Evolutionary conservation across 345 rosid species (phyloP).

Genomic region (Hibiscus syriacus): DNA sequence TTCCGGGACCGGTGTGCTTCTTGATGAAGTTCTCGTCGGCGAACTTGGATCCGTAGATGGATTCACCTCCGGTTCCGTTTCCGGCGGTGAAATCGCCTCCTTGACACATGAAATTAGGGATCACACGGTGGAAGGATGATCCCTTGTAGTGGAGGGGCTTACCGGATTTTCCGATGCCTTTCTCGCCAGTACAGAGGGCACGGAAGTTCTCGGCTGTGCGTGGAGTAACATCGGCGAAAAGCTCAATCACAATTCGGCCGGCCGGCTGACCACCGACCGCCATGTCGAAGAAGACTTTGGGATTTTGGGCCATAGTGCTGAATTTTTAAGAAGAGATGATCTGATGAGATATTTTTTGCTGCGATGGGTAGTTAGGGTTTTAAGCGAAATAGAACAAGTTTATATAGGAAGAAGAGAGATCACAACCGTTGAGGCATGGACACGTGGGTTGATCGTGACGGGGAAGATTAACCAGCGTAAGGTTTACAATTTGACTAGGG

Average conservation of each 20-base stretch:
- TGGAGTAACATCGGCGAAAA: conserved; percentile 47
- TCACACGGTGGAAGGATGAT: conserved; percentile 67
- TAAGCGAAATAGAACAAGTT: neutral
- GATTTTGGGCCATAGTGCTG: conserved; percentile 32
- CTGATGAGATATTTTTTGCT: neutral
- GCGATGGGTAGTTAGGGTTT: conserved; percentile 16
- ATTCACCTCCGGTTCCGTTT: conserved; percentile 79
- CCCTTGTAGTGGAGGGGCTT: conserved; percentile 88
- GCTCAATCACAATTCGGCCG: conserved; percentile 64
- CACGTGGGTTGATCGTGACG: conserved; percentile 39
- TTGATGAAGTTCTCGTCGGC: conserved; percentile 66
- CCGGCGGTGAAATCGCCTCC: conserved; percentile 84
- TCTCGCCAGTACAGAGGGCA: conserved; percentile 82
- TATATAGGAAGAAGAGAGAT: conserved; percentile 25
- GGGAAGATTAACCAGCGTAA: conserved; percentile 15
- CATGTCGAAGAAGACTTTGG: conserved; percentile 61
- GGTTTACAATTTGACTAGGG: conserved; percentile 24
- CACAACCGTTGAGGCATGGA: conserved; percentile 5
- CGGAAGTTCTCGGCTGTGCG: conserved; percentile 79
- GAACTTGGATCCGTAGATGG: conserved; percentile 67
- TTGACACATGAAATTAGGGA: conserved; percentile 79
- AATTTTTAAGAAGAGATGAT: neutral
- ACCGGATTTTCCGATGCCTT: conserved; percentile 42
- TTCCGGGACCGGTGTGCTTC: conserved; percentile 72
- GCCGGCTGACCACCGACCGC: conserved; percentile 36